Evolutionary conservation across 768 basidiomycete species (phyloP).

Genomic region (Strobilomyces dryophilus): DNA sequence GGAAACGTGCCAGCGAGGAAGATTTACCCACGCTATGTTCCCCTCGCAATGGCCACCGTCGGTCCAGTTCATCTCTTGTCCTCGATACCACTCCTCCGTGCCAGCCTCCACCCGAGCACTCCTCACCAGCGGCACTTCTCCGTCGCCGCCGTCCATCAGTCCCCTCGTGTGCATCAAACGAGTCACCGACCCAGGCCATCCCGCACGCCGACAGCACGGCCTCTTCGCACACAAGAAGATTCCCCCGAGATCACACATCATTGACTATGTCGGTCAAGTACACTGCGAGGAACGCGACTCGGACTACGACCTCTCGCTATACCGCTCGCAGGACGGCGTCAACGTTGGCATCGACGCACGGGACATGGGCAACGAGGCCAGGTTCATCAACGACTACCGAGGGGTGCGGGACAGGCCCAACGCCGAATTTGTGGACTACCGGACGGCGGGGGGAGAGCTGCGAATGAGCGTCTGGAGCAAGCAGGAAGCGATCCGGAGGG

Average conservation of each 20-base stretch:
- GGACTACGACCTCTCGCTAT: conserved; percentile 88
- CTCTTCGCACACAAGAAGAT: conserved; percentile 78
- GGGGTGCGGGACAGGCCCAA: conserved; percentile 70
- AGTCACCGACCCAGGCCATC: conserved; percentile 59
- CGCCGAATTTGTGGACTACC: conserved; percentile 59
- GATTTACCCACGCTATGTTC: conserved; percentile 30
- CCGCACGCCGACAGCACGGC: conserved; percentile 74
- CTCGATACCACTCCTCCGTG: conserved; percentile 57
- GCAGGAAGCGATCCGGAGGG: conserved; percentile 59
- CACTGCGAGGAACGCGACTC: conserved; percentile 71
- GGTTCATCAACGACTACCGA: conserved; percentile 90
- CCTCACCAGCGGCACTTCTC: conserved; percentile 29
- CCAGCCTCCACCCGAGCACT: conserved; percentile 37
- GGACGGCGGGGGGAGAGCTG: conserved; percentile 53
- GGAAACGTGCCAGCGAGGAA: conserved; percentile 10
- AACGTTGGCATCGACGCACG: conserved; percentile 79
- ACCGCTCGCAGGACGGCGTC: conserved; percentile 50
- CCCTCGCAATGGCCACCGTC: conserved; percentile 51
- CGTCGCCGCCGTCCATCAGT: conserved; percentile 7
- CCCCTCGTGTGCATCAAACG: conserved; percentile 50
- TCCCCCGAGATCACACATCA: conserved; percentile 56
- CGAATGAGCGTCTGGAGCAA: conserved; percentile 76
- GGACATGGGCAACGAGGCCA: conserved; percentile 75
- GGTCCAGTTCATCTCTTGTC: conserved; percentile 50
- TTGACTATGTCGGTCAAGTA: conserved; percentile 82